A percentile compares a stretch with the other conserved stretches of the same genome.
phyloP scores from a whole-genome alignment of 1,284 basidiomycete genomes.

The Heterobasidion occidentale region DNA sequence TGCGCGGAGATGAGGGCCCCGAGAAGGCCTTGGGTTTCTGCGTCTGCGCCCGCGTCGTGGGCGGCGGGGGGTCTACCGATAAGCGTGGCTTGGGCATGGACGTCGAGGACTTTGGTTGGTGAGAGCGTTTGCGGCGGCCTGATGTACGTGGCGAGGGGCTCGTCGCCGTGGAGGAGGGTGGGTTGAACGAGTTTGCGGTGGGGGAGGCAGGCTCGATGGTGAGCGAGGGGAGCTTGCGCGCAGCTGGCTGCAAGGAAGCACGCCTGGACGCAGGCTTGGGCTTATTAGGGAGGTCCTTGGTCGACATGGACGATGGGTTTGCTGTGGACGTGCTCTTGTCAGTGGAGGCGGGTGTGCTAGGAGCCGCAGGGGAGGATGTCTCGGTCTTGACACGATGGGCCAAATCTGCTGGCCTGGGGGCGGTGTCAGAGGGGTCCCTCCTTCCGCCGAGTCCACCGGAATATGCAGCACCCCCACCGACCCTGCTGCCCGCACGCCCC shows the following conservation, averaged over 20 bases:
- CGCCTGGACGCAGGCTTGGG: conserved; percentile 7
- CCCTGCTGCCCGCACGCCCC: background rate
- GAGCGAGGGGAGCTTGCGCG: conserved; percentile 10
- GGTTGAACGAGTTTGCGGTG: background rate
- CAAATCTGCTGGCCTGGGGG: background rate
- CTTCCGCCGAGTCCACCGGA: background rate
- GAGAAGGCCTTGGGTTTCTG: conserved; percentile 3
- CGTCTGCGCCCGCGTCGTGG: conserved; percentile 6
- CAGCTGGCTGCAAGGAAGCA: background rate
- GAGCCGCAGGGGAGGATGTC: conserved; percentile 1
- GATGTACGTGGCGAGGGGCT: conserved; percentile 11
- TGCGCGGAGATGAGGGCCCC: conserved; percentile 7
- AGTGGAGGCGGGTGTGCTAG: background rate
- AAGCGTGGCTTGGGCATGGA: conserved; percentile 4
- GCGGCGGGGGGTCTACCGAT: conserved; percentile 17
- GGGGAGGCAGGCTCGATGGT: conserved; percentile 11
- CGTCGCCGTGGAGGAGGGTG: conserved; percentile 9
- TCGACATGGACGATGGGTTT: background rate
- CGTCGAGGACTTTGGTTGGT: conserved; percentile 15
- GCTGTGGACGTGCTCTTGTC: background rate
- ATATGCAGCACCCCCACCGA: background rate
- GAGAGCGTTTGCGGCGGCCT: conserved; percentile 19
- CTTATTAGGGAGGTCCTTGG: background rate
- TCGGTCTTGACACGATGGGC: background rate
- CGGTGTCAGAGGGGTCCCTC: conserved; percentile 1